These are phyloP conservation scores for Sporothrix brunneoviolacea DNA, from an alignment of 2,329 filamentous ascomycete species.

Conservation along the genomic window DNA sequence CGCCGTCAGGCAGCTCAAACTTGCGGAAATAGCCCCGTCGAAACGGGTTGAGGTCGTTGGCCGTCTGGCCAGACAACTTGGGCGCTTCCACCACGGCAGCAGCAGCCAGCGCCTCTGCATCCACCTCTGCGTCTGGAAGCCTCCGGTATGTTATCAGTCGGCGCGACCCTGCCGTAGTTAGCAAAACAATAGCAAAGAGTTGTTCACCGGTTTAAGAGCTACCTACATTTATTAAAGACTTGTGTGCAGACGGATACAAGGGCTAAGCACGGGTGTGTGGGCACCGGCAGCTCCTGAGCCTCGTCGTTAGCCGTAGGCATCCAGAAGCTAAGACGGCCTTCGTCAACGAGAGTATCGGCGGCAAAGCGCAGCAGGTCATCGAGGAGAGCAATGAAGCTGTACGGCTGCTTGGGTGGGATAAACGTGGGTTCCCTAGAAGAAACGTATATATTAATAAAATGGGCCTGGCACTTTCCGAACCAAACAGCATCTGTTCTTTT, in stretches of 20 bases:
- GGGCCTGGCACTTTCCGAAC: too few species aligned
- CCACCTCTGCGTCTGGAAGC: constrained; percentile 53
- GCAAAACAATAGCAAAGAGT: background rate
- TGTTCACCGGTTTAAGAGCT: too few species aligned
- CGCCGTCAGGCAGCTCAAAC: constrained; percentile 32
- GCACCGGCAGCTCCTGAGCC: constrained; percentile 68
- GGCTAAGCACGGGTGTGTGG: constrained; percentile 67
- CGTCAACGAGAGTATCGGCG: constrained; percentile 65
- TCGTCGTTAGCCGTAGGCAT: constrained; percentile 87
- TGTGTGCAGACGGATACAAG: constrained; percentile 74
- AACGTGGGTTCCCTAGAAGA: constrained; percentile 46
- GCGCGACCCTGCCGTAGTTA: constrained; percentile 62
- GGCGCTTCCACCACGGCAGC: constrained; percentile 24
- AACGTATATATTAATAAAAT: background rate
- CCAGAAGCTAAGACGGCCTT: constrained; percentile 85
- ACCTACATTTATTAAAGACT: constrained; percentile 86
- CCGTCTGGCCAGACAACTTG: constrained; percentile 39
- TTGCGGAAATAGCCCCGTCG: constrained; percentile 52
- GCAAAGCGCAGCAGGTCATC: constrained; percentile 85
- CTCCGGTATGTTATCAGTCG: constrained; percentile 81
- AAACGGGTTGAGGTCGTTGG: constrained; percentile 55
- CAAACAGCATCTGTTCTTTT: too few species aligned
- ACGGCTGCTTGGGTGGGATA: constrained; percentile 82
- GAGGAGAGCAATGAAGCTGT: constrained; percentile 85
- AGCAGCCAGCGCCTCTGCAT: constrained; percentile 32